phyloP scores from a whole-genome alignment of 768 basidiomycete species.

The Sporobolomyces phaffii region DNA sequence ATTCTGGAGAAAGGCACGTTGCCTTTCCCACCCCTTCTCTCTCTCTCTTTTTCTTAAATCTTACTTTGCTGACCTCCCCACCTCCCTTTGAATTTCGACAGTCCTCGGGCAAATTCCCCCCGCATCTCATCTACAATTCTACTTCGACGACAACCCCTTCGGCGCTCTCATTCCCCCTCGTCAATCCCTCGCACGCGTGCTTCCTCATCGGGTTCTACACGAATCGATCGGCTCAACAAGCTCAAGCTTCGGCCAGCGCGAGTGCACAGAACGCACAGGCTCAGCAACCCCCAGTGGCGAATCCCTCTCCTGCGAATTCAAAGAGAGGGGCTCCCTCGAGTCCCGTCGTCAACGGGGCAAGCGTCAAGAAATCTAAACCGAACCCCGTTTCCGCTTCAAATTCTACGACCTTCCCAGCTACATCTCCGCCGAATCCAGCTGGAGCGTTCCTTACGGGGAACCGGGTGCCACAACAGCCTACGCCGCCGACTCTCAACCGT shows the following conservation, averaged over 20 bases:
- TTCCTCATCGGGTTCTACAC: slow-evolving; percentile 39
- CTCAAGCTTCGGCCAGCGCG: neutral
- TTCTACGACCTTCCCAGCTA: neutral
- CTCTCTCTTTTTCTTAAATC: too few relatives aligned
- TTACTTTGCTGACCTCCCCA: too few relatives aligned
- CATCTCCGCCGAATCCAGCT: slow-evolving; percentile 4
- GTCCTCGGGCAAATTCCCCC: slow-evolving; percentile 27
- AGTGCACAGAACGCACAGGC: neutral
- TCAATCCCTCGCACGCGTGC: slow-evolving; percentile 19
- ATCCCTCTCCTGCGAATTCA: neutral
- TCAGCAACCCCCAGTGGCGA: neutral
- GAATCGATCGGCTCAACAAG: slow-evolving; percentile 2
- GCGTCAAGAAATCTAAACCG: slow-evolving; percentile 24
- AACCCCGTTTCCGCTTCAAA: slow-evolving; percentile 1
- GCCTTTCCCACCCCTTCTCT: too few relatives aligned
- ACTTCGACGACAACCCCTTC: neutral
- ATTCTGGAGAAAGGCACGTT: slow-evolving; percentile 27
- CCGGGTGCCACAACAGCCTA: neutral
- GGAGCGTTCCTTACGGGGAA: slow-evolving; percentile 10
- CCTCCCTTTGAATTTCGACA: too few relatives aligned
- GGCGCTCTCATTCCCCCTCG: slow-evolving; percentile 20
- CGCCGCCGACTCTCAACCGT: slow-evolving; percentile 7
- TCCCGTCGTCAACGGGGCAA: neutral
- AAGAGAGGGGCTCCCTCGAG: slow-evolving; percentile 16
- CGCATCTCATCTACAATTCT: slow-evolving; percentile 32